Base-by-base conservation (phyloP, 164 flowering plant species). In the Buxus sempervirens region DNA sequence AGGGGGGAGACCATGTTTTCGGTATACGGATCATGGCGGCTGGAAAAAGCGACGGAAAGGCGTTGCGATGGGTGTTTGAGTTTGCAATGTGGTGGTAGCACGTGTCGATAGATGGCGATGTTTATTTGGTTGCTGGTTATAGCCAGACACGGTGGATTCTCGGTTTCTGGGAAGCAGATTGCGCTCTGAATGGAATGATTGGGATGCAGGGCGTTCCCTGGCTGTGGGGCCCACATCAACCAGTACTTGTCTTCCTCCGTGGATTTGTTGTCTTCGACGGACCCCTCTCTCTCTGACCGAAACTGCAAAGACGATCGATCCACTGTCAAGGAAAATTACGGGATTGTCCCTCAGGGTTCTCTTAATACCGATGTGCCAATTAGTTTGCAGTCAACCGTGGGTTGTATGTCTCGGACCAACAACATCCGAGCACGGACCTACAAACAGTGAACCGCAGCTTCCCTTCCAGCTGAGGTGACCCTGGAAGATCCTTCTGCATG, bases 81-180 rank as follows among this genome's bases (percentile, higher is more conserved):
- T 51, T 51, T 22, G 41, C 23, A 0, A 23, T 20, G 23, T 16
- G 0, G 0, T 6, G 5, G 1, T 27, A 71, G 64, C 68, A 65
- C 72, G 73, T 76, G 73, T 57, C 65, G n/a, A 1, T 26, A 22
- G 9, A 28, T 45, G 48, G 38, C 6, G 61, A 16, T 4, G 48
- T 51, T 67, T 41, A 22, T 41, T 14, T 7, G 48, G 1, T 67
- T 76, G 70, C 81, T 77, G 60, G 73, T 68, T 75, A 45, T 38
- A 66, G 82, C 69, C 77, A 74, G 82, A 74, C 85, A 85, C 19
- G 72, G 77, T 72, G 80, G 84, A 77, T 77, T 77, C 68, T 77
- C 53, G 74, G 62, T 48, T 49, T 78, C 77, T 71, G 81, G 65
- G 76, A 25, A 63, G 67, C 75, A 80, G 80, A 78, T 78, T 64